Evolutionary conservation across 2,329 filamentous ascomycete species (phyloP).

Genomic region (Cladosporium sphaerospermum): DNA sequence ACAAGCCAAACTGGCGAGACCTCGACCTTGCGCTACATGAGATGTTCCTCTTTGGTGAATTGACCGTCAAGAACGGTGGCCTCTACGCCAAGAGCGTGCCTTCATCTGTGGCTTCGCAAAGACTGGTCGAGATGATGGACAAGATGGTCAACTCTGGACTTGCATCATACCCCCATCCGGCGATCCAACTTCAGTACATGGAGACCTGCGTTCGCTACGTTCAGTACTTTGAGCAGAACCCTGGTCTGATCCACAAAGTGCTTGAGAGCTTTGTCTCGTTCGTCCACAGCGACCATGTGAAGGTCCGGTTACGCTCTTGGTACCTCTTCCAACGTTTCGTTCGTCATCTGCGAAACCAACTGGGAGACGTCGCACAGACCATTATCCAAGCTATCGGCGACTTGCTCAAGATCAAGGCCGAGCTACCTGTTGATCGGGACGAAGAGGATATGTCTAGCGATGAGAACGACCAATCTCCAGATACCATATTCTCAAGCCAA

Average conservation of each 20-base stretch:
- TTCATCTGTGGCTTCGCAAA: constrained; percentile 69
- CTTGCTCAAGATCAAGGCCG: constrained; percentile 82
- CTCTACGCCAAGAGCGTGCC: constrained; percentile 81
- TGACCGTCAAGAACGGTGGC: constrained; percentile 82
- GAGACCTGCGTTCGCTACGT: constrained; percentile 95
- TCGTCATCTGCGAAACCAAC: constrained; percentile 74
- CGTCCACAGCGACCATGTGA: constrained; percentile 79
- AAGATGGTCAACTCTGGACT: constrained; percentile 93
- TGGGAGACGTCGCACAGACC: constrained; percentile 84
- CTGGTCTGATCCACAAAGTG: constrained; percentile 73
- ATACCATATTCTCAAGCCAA: constrained; percentile 85
- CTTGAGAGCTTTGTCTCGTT: constrained; percentile 87
- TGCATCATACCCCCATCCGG: constrained; percentile 78
- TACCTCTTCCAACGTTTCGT: constrained; percentile 93
- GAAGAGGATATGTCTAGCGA: constrained; percentile 95
- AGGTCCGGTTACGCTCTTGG: constrained; percentile 88
- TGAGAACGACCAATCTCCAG: constrained; percentile 81
- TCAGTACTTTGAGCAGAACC: constrained; percentile 82
- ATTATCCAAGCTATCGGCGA: constrained; percentile 87
- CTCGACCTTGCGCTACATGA: constrained; percentile 89
- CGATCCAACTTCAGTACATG: constrained; percentile 94
- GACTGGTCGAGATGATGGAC: constrained; percentile 84
- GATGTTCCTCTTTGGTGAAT: constrained; percentile 91
- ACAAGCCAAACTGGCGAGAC: constrained; percentile 86
- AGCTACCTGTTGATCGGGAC: constrained; percentile 68